Conservation (phyloP, 805 yeast genomes). For the Barnettozyma vustinii region DNA sequence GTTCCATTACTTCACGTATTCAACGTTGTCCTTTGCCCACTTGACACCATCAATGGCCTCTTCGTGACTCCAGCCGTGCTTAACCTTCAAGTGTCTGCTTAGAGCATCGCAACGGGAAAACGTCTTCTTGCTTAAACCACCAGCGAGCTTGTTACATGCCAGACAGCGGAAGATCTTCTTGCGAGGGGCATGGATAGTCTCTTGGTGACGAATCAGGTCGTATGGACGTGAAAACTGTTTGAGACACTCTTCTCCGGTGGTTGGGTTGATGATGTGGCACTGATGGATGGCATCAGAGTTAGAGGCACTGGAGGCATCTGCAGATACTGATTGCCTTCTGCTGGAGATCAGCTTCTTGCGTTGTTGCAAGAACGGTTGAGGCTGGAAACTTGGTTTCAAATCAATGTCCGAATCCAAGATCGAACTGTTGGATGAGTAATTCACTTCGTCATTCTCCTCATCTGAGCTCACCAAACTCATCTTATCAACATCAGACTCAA, state of each 20-base stretch:
- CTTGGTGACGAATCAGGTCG: slow-evolving; percentile 92
- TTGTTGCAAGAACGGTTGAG: background rate
- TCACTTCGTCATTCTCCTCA: slow-evolving; percentile 25
- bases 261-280: slow-evolving; percentile 55
- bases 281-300: slow-evolving; percentile 29
- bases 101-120: slow-evolving; percentile 93
- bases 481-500: slow-evolving; percentile 39
- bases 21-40: slow-evolving; percentile 74
- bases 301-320: background rate
- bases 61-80: slow-evolving; percentile 67
- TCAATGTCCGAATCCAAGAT: slow-evolving; percentile 19
- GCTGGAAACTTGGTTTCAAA: slow-evolving; percentile 5
- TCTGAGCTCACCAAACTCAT: slow-evolving; percentile 35
- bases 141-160: slow-evolving; percentile 55
- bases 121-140: slow-evolving; percentile 51
- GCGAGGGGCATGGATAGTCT: slow-evolving; percentile 88
- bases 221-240: slow-evolving; percentile 90
- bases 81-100: slow-evolving; percentile 87
- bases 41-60: slow-evolving; percentile 69
- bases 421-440: slow-evolving; percentile 28
- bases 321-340: background rate
- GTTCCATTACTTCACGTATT: slow-evolving; percentile 31
- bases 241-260: slow-evolving; percentile 58
- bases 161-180: slow-evolving; percentile 83
- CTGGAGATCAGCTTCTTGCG: slow-evolving; percentile 1